A percentile compares a stretch with the other conserved stretches of the same genome.
Conservation (phyloP, 1,284 basidiomycete genomes). For the Ustilago xerochloae region DNA sequence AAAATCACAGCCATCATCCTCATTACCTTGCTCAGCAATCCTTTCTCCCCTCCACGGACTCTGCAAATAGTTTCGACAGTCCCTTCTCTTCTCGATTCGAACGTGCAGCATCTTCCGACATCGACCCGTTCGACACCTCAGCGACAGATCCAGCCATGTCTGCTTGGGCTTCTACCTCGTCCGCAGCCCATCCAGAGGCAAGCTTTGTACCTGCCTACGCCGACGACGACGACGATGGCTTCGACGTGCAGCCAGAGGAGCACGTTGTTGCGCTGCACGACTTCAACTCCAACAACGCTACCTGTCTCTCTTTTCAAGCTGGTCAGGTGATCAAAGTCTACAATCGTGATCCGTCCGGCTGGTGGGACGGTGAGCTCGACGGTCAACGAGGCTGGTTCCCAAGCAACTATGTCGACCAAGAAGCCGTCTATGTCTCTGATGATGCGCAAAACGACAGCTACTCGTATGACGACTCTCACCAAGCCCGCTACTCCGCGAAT, state of each 20-base stretch:
- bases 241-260: slow-evolving; percentile 48
- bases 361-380: slow-evolving; percentile 96
- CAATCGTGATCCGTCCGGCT: slow-evolving; percentile 86
- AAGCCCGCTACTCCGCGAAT: slow-evolving; percentile 14
- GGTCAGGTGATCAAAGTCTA: slow-evolving; percentile 91
- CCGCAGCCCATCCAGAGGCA: slow-evolving; percentile 13
- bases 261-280: slow-evolving; percentile 69
- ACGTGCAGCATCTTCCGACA: slow-evolving; percentile 19
- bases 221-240: slow-evolving; percentile 24
- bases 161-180: slow-evolving; percentile 23
- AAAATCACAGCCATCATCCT: slow-evolving; percentile 1
- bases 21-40: slow-evolving; percentile 10
- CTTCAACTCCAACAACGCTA: slow-evolving; percentile 58
- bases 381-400: slow-evolving; percentile 88
- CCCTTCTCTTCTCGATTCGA: slow-evolving; percentile 26
- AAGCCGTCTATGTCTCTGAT: slow-evolving; percentile 46
- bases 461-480: slow-evolving; percentile 20
- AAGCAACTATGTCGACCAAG: slow-evolving; percentile 72
- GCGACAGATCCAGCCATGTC: slow-evolving; percentile 15
- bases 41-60: slow-evolving; percentile 21
- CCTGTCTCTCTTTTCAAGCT: slow-evolving; percentile 86
- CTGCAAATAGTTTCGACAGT: slow-evolving; percentile 20
- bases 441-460: slow-evolving; percentile 33
- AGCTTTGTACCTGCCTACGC: slow-evolving; percentile 16
- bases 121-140: background rate